These are phyloP conservation scores for Astrephomene gubernaculifera DNA, from an alignment of 139 green algal genomes.

Conservation along the genomic window DNA sequence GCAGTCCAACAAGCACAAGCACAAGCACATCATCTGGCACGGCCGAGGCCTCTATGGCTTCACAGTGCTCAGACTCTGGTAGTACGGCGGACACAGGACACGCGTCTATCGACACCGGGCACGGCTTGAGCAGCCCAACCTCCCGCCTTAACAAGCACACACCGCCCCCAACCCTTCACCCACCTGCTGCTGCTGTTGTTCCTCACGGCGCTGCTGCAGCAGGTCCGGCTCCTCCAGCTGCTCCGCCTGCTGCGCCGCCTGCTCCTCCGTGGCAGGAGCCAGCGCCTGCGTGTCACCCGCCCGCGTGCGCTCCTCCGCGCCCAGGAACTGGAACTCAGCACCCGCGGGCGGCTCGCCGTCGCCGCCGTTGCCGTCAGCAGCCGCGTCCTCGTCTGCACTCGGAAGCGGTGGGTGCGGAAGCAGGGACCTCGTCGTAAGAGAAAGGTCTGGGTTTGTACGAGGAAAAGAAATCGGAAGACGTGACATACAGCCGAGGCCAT, in stretches of 20 bases:
- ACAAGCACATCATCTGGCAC: too few relatives aligned
- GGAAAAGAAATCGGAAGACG: too few relatives aligned
- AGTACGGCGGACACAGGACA: too few relatives aligned
- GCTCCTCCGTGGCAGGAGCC: constrained; percentile 92
- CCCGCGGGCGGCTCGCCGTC: constrained; percentile 46
- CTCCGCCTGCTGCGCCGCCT: constrained; percentile 58
- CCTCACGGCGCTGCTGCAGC: constrained; percentile 30
- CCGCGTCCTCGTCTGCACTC: constrained; percentile 1
- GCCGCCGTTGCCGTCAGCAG: constrained; percentile 27
- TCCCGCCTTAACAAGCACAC: not conserved
- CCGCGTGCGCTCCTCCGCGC: constrained; percentile 49
- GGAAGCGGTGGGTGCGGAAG: too few relatives aligned
- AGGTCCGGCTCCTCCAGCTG: not conserved
- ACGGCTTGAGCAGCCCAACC: too few relatives aligned
- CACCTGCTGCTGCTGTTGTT: constrained; percentile 32
- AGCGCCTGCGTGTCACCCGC: constrained; percentile 69
- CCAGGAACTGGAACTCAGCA: constrained; percentile 74
- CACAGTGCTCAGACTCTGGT: too few relatives aligned
- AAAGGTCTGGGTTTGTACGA: too few relatives aligned
- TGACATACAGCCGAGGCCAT: too few relatives aligned
- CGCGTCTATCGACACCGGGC: too few relatives aligned
- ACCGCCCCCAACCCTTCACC: not conserved
- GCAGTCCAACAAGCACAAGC: too few relatives aligned
- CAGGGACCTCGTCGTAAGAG: too few relatives aligned
- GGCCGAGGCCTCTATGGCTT: too few relatives aligned